Evolutionary conservation across 208 protist genomes (phyloP), one percentile per base, ranked within the genome.

Genomic region (Acanthamoeba royreba): DNA sequence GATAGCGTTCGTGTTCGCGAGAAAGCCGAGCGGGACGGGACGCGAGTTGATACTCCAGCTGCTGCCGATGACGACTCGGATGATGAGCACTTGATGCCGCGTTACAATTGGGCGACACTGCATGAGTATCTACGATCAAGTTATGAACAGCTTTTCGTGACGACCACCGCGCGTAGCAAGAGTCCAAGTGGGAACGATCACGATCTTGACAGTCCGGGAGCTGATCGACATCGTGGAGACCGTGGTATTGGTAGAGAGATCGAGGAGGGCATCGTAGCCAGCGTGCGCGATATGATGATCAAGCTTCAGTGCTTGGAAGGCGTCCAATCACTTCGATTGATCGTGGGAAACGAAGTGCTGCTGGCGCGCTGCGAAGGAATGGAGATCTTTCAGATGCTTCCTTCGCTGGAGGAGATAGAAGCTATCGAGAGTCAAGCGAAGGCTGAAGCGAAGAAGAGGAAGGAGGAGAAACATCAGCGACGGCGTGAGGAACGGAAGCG

Each of bases 221-320:
- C 49, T 9, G 49, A 72, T 22, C 61, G 61, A 33, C 61, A 5
- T 8, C n/a, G 61, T 15, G 4, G 61, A n/a, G 1, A 72, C 31
- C 63, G 31, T 35, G 63, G 43, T n/a, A 77, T 77, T 28, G 63
- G 63, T 17, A 33, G 69, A 2, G 69, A 81, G 69, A 81, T 81
- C 69, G 69, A 81, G 17, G 69, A 81, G 69, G 69, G 69, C 69
- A 81, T 81, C 69, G 69, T 81, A 42, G 38, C 69, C 69, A 81
- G 69, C 69, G 69, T 81, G 69, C 69, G 69, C 38, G 69, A 81
- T 0, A 81, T 81, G 69, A 22, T 81, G 38, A 13, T 81, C 11
- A 43, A 47, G 69, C 69, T 81, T 15, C 69, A 81, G 69, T 35
- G 69, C 35, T 22, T 81, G 69, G 11, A 42, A 33, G 35, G 40